Conservation (phyloP, 371 early-diverging fungal species). For the Mortierella sp. region DNA sequence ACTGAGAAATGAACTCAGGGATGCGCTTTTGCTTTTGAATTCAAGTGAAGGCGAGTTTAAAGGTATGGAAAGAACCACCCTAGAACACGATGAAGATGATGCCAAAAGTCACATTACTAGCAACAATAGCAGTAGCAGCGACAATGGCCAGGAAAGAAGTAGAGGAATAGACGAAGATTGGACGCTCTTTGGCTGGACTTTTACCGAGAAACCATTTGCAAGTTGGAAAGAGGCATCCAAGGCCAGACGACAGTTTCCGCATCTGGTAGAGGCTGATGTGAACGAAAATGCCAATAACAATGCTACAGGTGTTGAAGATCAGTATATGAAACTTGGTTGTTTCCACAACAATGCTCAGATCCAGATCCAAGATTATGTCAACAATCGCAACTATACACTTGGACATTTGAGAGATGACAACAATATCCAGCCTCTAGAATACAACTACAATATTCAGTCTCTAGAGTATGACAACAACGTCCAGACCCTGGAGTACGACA, state of each 20-base stretch:
- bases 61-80: background rate
- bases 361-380: background rate
- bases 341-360: background rate
- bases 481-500: background rate
- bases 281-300: background rate
- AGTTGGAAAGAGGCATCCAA: background rate
- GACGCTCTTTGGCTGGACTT: constrained; percentile 17
- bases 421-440: too few relatives aligned
- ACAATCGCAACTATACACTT: background rate
- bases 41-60: background rate
- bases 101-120: background rate
- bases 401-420: too few relatives aligned
- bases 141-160: background rate
- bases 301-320: background rate
- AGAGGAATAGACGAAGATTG: constrained; percentile 5
- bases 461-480: too few relatives aligned
- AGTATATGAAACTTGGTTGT: background rate
- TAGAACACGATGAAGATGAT: background rate
- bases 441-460: too few relatives aligned
- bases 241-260: background rate
- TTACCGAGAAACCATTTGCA: constrained; percentile 6
- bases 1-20: background rate
- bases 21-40: constrained; percentile 3
- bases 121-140: too few relatives aligned
- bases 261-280: background rate